These are phyloP conservation scores for Boletus reticulatus DNA, from an alignment of 768 basidiomycete genomes.

Conservation along the genomic window DNA sequence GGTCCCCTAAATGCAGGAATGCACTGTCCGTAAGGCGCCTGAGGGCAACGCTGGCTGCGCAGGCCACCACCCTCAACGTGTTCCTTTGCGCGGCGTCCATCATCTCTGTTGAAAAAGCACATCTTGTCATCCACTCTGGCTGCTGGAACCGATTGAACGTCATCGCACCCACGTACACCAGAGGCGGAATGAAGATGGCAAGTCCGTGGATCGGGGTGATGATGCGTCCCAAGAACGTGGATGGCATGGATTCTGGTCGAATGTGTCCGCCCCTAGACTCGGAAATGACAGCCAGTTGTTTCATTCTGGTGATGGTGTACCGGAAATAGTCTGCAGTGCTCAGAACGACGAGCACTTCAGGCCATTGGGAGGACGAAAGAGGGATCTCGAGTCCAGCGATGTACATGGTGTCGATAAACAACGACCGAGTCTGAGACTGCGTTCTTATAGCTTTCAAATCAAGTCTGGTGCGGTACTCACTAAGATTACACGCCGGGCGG, in stretches of 20 bases:
- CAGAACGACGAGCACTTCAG: slow-evolving; percentile 16
- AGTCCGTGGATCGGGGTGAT: slow-evolving; percentile 25
- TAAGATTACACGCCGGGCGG: no score
- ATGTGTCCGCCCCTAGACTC: slow-evolving; percentile 16
- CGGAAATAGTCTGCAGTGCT: slow-evolving; percentile 11
- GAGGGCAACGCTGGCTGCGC: slow-evolving; percentile 13
- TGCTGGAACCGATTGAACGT: slow-evolving; percentile 24
- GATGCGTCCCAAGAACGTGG: slow-evolving; percentile 19
- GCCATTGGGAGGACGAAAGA: slow-evolving; percentile 1
- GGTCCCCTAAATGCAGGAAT: slow-evolving; percentile 21
- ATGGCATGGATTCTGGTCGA: slow-evolving; percentile 10
- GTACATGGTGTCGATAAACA: slow-evolving; percentile 1
- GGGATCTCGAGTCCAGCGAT: slow-evolving; percentile 14
- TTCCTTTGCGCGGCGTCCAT: no score
- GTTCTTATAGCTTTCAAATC: no score
- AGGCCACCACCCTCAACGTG: not conserved
- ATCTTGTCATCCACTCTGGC: slow-evolving; percentile 30
- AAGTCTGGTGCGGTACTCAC: slow-evolving; percentile 4
- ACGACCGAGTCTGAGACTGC: no score
- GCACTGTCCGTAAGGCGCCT: not conserved
- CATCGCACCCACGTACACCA: slow-evolving; percentile 24
- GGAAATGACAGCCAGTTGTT: not conserved
- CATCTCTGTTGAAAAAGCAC: slow-evolving; percentile 9
- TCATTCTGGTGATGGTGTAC: not conserved
- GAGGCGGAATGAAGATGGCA: slow-evolving; percentile 17